Base-by-base conservation (phyloP, 2,329 filamentous ascomycete species). In the Clonostachys sp. region DNA sequence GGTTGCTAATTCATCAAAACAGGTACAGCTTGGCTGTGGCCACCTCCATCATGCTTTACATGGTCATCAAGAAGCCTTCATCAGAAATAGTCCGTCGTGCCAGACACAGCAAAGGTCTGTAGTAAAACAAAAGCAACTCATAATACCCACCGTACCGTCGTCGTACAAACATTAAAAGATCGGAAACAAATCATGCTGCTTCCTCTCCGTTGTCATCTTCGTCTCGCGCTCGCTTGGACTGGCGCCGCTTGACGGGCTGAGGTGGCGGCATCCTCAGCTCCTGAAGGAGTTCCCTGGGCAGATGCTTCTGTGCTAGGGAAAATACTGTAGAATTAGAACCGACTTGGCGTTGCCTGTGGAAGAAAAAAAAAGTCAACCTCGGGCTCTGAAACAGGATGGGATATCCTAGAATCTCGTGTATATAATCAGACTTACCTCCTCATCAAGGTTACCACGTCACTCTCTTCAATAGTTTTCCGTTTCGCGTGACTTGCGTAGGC, bases 41-140 rank as follows among this genome's bases (percentile, higher is more conserved):
- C 48, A 99, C 94, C 38, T 84, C 89, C 12, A 81, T 99, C 61
- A 99, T 99, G 94, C 75, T 99, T 61, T 96, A 87, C 80, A 91
- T 97, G 88, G 84, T 99, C 36, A 73, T 96, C 51, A 91, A 88
- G 66, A 96, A 92, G 68, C 90, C 91, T 13, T 77, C 89, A 10
- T 83, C 85, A 24, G 83, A 89, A 57, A 74, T 88, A 43, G 69
- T 85, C 46, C 82, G 85, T 52, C 83, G 89, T 53, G 82, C 87
- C 48, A 82, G 89, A 66, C 90, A 85, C 62, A 85, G 81, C 61
- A 30, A 60, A 50, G 24, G 24, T 30, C 24, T 30, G 24, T 30
- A 30, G 9, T 9, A 30, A 10, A 30, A 30, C 24, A 30, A 30
- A 30, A 30, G 9, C 47, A 47, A 62, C 51, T 52, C 64, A 44